phyloP scores from a whole-genome alignment of 2,329 filamentous ascomycete genomes.

The Curvularia sp. region DNA sequence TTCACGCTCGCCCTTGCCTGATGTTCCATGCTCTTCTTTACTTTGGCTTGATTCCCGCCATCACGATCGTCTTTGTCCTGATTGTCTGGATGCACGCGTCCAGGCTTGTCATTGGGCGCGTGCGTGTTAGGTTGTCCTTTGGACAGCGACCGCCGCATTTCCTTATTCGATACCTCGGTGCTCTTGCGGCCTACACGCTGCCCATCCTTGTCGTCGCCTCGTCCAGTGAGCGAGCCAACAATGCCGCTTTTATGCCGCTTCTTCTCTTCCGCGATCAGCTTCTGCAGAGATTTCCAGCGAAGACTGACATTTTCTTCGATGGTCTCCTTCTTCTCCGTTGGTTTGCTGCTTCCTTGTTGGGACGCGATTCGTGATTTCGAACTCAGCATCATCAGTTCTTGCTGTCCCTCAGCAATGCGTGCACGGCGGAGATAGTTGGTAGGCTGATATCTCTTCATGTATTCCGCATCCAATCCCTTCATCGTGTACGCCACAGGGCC shows the following conservation, averaged over 20 bases:
- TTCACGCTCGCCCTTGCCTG: conserved; percentile 23
- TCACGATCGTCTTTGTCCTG: conserved; percentile 18
- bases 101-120: conserved; percentile 20
- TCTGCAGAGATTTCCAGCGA: conserved; percentile 36
- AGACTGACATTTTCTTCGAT: conserved; percentile 35
- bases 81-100: neutral
- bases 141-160: conserved; percentile 5
- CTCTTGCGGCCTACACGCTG: conserved; percentile 38
- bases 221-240: conserved; percentile 35
- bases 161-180: conserved; percentile 19
- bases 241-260: conserved; percentile 35
- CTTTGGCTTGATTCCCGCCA: neutral
- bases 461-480: conserved; percentile 69
- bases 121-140: conserved; percentile 20
- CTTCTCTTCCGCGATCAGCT: conserved; percentile 35
- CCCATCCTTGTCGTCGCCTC: conserved; percentile 36
- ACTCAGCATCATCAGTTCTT: conserved; percentile 36
- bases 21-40: neutral
- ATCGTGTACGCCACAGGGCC: conserved; percentile 68
- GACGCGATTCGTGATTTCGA: conserved; percentile 14
- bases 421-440: conserved; percentile 63
- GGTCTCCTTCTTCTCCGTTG: conserved; percentile 38
- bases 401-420: conserved; percentile 64
- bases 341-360: conserved; percentile 11
- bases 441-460: conserved; percentile 61